Evolutionary conservation across 1,284 basidiomycete genomes (phyloP).

Genomic region (Boletellus deceptivus): DNA sequence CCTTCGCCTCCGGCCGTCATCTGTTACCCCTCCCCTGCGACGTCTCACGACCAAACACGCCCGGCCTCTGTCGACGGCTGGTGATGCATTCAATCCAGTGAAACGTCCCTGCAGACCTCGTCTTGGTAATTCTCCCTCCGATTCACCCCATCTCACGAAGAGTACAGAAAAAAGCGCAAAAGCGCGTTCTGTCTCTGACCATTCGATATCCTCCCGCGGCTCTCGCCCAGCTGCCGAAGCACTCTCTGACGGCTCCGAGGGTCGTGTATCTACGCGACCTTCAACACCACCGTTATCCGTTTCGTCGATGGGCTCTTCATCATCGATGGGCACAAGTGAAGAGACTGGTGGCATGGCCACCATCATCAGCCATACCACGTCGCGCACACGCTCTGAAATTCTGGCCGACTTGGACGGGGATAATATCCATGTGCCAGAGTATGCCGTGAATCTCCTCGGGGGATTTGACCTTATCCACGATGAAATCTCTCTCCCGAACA

Average conservation of each 20-base stretch:
- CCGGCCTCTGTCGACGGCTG: slow-evolving; percentile 31
- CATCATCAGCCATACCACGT: slow-evolving; percentile 30
- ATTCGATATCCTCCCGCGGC: slow-evolving; percentile 18
- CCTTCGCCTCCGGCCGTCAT: slow-evolving; percentile 35
- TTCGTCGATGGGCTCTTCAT: slow-evolving; percentile 25
- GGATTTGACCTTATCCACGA: slow-evolving; percentile 33
- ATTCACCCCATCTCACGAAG: slow-evolving; percentile 16
- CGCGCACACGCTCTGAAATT: slow-evolving; percentile 31
- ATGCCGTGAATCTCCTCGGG: slow-evolving; percentile 33
- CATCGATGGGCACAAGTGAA: slow-evolving; percentile 20
- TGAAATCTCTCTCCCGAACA: slow-evolving; percentile 30
- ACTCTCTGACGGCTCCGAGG: slow-evolving; percentile 23
- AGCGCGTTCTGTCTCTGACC: slow-evolving; percentile 14
- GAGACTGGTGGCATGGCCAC: slow-evolving; percentile 27
- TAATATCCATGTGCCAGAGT: slow-evolving; percentile 29
- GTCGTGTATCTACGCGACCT: slow-evolving; percentile 22
- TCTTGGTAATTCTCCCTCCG: slow-evolving; percentile 16
- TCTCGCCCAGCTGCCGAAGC: slow-evolving; percentile 26
- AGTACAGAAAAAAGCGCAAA: slow-evolving; percentile 15
- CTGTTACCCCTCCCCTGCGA: slow-evolving; percentile 25
- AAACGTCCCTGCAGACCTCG: slow-evolving; percentile 31
- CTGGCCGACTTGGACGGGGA: slow-evolving; percentile 32
- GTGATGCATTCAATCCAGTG: slow-evolving; percentile 26
- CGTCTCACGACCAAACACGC: slow-evolving; percentile 28
- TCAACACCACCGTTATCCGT: slow-evolving; percentile 31